Conservation (phyloP, 108 stramenopile genomes). For the Nitzschia sp. region DNA sequence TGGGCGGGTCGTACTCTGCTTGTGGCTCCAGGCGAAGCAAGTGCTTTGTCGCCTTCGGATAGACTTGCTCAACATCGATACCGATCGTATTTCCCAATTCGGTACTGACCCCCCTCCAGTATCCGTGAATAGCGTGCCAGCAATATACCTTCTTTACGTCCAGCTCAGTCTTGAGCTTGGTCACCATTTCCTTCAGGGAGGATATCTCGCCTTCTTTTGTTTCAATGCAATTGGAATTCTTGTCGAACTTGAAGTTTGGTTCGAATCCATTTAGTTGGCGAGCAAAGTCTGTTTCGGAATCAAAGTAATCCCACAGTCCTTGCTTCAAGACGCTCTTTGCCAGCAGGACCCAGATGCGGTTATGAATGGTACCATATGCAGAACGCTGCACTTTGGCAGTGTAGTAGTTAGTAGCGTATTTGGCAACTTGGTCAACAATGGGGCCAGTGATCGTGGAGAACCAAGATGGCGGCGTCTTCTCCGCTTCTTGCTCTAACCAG, state of each 20-base stretch:
- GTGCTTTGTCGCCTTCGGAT: conserved; percentile 40
- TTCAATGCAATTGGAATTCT: neutral
- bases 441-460: neutral
- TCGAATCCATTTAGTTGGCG: conserved; percentile 39
- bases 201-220: neutral
- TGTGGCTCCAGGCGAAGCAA: conserved; percentile 50
- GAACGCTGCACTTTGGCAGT: conserved; percentile 35
- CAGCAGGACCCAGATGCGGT: conserved; percentile 36
- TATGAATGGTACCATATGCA: conserved; percentile 30
- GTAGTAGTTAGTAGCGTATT: conserved; percentile 28
- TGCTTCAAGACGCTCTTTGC: conserved; percentile 37
- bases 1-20: conserved; percentile 42
- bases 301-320: conserved; percentile 47
- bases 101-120: conserved; percentile 63
- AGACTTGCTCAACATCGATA: conserved; percentile 27
- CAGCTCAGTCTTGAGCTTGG: conserved; percentile 43
- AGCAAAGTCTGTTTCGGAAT: conserved; percentile 50
- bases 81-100: conserved; percentile 30
- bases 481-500: conserved; percentile 2
- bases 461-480: neutral
- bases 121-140: conserved; percentile 77
- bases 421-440: conserved; percentile 21
- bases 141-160: conserved; percentile 56
- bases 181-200: conserved; percentile 35
- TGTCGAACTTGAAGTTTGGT: conserved; percentile 43